Percentiles rank a stretch among this genome's conserved stretches.
phyloP scores from a whole-genome alignment of 176 grass and related monocot genomes.

The Zea luxurians region DNA sequence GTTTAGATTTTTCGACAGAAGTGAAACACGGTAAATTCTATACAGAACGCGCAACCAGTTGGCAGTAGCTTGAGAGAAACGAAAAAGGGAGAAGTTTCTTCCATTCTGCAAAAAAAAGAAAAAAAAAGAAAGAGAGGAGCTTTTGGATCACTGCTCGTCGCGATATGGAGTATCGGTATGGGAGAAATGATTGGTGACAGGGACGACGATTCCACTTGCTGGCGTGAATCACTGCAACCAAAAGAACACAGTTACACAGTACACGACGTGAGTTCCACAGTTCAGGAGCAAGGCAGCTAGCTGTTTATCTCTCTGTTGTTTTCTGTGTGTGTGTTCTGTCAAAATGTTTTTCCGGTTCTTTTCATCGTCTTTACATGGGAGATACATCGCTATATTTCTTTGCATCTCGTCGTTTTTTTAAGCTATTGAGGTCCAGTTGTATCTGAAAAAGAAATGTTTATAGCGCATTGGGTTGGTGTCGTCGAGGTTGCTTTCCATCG shows the following conservation, averaged over 20 bases:
- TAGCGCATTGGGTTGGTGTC: not conserved
- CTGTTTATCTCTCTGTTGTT: not conserved
- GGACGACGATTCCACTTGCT: conserved; percentile 18
- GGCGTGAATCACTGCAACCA: not conserved
- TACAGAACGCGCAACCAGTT: not conserved
- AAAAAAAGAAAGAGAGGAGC: not conserved
- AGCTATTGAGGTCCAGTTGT: not conserved
- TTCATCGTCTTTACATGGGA: not conserved
- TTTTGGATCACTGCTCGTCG: not conserved
- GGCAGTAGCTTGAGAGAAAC: not conserved
- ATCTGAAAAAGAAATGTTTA: not conserved
- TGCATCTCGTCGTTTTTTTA: conserved; percentile 17
- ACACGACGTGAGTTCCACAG: conserved; percentile 26
- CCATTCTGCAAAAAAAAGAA: not conserved
- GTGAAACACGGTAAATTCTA: not conserved
- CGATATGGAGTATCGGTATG: conserved; percentile 2
- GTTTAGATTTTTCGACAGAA: not conserved
- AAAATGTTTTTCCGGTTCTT: conserved; percentile 17
- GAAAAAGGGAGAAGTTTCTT: not conserved
- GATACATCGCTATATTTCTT: conserved; percentile 21
- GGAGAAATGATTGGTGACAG: conserved; percentile 15
- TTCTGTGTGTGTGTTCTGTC: not conserved
- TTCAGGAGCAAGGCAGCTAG: not conserved
- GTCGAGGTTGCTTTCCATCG: conserved; percentile 27
- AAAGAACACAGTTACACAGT: not conserved